Percentiles rank a stretch among this genome's conserved stretches.
Conservation (phyloP, 371 early-diverging fungal species). For the Mucor saturninus region DNA sequence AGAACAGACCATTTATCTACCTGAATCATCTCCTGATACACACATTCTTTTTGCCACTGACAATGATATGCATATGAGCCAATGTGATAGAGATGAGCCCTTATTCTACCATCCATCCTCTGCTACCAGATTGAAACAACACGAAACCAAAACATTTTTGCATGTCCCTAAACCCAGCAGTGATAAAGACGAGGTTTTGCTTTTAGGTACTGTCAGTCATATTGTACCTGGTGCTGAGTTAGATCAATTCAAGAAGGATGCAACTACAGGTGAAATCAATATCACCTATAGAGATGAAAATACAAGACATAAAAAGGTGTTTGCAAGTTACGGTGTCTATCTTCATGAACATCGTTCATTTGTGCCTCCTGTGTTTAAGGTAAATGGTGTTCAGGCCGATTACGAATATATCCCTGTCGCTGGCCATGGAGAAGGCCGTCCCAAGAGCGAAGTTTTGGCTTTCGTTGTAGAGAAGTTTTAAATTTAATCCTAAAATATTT, state of each 20-base stretch:
- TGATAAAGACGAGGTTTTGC: conserved; percentile 14
- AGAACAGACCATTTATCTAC: conserved; percentile 48
- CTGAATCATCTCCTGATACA: conserved; percentile 27
- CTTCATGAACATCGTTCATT: conserved; percentile 16
- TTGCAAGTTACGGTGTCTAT: conserved; percentile 33
- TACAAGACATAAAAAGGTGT: conserved; percentile 32
- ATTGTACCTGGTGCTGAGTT: conserved; percentile 56
- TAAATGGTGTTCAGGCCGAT: conserved; percentile 28
- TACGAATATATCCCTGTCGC: conserved; percentile 32
- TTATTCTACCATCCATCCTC: conserved; percentile 52
- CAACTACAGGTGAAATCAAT: conserved; percentile 1
- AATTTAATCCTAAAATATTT: neutral
- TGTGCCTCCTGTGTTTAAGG: conserved; percentile 22
- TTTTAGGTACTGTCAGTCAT: conserved; percentile 50
- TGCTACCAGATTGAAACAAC: conserved; percentile 30
- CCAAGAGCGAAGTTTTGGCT: conserved; percentile 29
- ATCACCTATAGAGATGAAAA: conserved; percentile 28
- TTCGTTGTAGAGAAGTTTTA: conserved; percentile 20
- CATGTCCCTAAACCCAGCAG: conserved; percentile 42
- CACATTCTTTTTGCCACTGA: conserved; percentile 42
- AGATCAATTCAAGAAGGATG: conserved; percentile 5
- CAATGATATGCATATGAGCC: conserved; percentile 43
- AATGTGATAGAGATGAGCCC: conserved; percentile 25
- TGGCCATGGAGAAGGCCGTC: conserved; percentile 34
- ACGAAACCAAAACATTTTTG: conserved; percentile 53